Evolutionary conservation across 2,329 filamentous ascomycete genomes (phyloP), one percentile per base, ranked within the genome.

Genomic region (Fusarium cicatricum): DNA sequence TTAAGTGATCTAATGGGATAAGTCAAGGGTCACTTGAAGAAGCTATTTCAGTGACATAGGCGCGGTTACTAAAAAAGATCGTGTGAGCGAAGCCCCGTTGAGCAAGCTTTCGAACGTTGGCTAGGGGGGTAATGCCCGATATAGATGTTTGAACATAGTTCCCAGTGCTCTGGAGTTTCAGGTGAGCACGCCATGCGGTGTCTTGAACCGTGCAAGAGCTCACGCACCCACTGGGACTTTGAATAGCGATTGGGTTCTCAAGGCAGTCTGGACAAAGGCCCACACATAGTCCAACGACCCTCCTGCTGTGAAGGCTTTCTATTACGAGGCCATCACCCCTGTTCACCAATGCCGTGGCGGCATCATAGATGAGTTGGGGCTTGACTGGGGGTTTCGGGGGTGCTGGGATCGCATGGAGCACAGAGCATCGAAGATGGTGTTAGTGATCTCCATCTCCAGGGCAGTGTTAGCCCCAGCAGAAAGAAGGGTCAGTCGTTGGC

Each of bases 321-420:
- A 49, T 49, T 62, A 64, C 55, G 60, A 63, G 58, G 29, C 43
- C 36, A 31, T 60, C 33, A 52, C 37, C 60, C 60, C 41, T 62
- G 60, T 49, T 40, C 45, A 64, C 51, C 51, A 60, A 53, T 63
- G 60, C 60, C 60, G 59, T 53, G 51, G 46, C 59, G 49, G 54
- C 46, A 63, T 49, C 55, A 60, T 36, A 48, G 53, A 42, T 41
- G 59, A 57, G 55, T 55, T 52, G 59, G 37, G 51, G 43, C 60
- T 54, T 55, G 46, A 59, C 11, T 56, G 43, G 29, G 28, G 32
- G 37, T 40, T 44, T 50, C 19, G 39, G 33, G 31, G 39, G 36
- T 34, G 37, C 53, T 34, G 48, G 31, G 42, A 38, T 38, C 41
- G 43, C 40, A 60, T 42, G 26, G 50, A 48, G 38, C 55, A 62